A percentile compares a stretch with the other conserved stretches of the same genome.
phyloP scores from a whole-genome alignment of 2,329 filamentous ascomycete genomes.

The Xylariaceae sp. region DNA sequence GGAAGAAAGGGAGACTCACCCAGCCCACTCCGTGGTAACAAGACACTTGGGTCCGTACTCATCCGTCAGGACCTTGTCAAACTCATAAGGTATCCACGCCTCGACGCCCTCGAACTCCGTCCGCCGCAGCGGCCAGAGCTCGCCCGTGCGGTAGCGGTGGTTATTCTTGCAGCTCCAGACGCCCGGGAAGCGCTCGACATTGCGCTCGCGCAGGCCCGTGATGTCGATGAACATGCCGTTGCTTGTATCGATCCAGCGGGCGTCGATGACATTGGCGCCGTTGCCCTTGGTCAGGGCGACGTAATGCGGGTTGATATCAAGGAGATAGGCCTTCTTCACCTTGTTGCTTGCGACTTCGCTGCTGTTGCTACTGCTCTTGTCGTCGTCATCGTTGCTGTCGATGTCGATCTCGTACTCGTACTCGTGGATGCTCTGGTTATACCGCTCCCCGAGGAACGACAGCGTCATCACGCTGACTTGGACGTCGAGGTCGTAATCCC shows the following conservation, averaged over 20 bases:
- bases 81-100: slow-evolving; percentile 65
- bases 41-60: slow-evolving; percentile 64
- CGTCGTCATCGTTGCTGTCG: slow-evolving; percentile 28
- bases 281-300: slow-evolving; percentile 58
- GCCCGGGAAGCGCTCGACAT: slow-evolving; percentile 55
- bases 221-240: slow-evolving; percentile 83
- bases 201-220: slow-evolving; percentile 67
- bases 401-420: slow-evolving; percentile 40
- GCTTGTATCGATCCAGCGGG: slow-evolving; percentile 71
- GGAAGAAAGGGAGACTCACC: slow-evolving; percentile 44
- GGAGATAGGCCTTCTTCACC: slow-evolving; percentile 53
- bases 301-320: slow-evolving; percentile 73
- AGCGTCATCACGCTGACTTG: slow-evolving; percentile 69
- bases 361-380: no score
- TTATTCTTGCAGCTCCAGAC: slow-evolving; percentile 77
- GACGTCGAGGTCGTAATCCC: slow-evolving; percentile 82
- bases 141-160: slow-evolving; percentile 65
- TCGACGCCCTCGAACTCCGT: slow-evolving; percentile 70
- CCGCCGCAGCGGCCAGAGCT: slow-evolving; percentile 71
- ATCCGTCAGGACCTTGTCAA: slow-evolving; percentile 59
- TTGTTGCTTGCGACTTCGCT: background rate
- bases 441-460: slow-evolving; percentile 56
- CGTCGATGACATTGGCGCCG: slow-evolving; percentile 77
- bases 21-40: slow-evolving; percentile 56
- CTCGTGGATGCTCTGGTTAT: slow-evolving; percentile 64